Evolutionary conservation across 139 green algal genomes (phyloP), one percentile per base, ranked within the genome.

Genomic region (Yamagishiella unicocca): DNA sequence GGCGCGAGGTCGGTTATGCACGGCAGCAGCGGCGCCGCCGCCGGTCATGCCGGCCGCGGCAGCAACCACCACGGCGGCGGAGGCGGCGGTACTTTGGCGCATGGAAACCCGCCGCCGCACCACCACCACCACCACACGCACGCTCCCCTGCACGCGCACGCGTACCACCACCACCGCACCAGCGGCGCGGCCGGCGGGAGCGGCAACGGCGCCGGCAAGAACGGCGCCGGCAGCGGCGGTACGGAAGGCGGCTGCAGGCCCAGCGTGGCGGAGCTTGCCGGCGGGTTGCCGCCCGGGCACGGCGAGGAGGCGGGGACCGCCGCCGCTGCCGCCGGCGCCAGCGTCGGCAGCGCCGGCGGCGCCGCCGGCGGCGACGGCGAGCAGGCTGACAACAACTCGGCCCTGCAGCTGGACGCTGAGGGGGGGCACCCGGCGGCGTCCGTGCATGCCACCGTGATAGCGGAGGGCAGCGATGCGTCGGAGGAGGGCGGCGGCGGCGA

Each of bases 361-460:
- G 80, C 43, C 9, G 31, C 64, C 14, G 64, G 9, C 43, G 80
- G 76, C 35, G 84, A 76, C 31, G 84, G 61, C 43, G 84, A 84
- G 62, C 73, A 80, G 22, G 58, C 61, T 9, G 66, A 77, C 19
- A 70, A 84, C 43, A 73, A 46, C 73, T 83, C 66, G 22, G 37
- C 62, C 0, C 74, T 76, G 53, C 67, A 81, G 46, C 54, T 82
- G 12, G 71, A 82, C 40, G 74, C 75, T 0, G 50, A 66, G 22
- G 82, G 77, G 8, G 86, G 70, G 0, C 86, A 93, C 55, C 86
- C 82, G 0, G 90, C 90, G 9, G 87, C 90, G 1, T 93, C 90
- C 5, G 90, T 93, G 33, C 90, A 93, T 42, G 90, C 90, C 4
- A 91, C 90, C 9, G 86, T 91, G 50, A 74, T 90, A n/a, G 89